Evolutionary conservation across 176 grass and related monocot genomes (phyloP).

Genomic region (sorghum (Sorghum bicolor)): DNA sequence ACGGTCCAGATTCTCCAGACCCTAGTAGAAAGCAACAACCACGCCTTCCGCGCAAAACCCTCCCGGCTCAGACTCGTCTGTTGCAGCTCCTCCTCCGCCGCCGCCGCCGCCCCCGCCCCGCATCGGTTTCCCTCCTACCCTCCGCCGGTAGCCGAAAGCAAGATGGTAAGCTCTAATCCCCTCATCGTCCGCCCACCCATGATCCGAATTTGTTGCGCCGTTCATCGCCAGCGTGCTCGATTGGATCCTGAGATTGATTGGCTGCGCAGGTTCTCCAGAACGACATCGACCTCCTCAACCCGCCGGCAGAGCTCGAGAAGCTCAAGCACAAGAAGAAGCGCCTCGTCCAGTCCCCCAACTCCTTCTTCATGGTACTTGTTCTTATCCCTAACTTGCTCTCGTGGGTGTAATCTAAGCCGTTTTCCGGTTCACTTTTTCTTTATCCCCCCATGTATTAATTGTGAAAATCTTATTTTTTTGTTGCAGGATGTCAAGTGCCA

Average conservation of each 20-base stretch:
- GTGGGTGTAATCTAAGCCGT: neutral
- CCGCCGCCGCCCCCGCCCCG: neutral
- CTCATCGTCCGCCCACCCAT: neutral
- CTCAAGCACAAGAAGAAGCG: conserved; percentile 93
- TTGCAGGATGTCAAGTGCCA: conserved; percentile 76
- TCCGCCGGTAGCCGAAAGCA: neutral
- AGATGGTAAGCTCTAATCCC: neutral
- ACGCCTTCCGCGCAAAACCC: neutral
- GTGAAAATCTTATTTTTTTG: neutral
- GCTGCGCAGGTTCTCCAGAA: conserved; percentile 61
- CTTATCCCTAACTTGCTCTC: neutral
- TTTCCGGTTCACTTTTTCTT: neutral
- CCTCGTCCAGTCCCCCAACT: conserved; percentile 85
- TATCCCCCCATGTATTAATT: neutral
- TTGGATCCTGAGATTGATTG: neutral
- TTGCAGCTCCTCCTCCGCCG: neutral
- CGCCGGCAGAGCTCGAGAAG: conserved; percentile 79
- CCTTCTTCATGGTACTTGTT: conserved; percentile 71
- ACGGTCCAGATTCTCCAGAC: neutral
- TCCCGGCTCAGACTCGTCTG: neutral
- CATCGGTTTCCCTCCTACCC: too few species aligned
- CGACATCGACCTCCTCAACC: conserved; percentile 89
- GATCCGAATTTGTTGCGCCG: neutral
- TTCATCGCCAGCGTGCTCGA: neutral
- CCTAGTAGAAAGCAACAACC: neutral